These are phyloP conservation scores for Penicillium cinerascens DNA, from an alignment of 495 filamentous ascomycete genomes.

Conservation along the genomic window DNA sequence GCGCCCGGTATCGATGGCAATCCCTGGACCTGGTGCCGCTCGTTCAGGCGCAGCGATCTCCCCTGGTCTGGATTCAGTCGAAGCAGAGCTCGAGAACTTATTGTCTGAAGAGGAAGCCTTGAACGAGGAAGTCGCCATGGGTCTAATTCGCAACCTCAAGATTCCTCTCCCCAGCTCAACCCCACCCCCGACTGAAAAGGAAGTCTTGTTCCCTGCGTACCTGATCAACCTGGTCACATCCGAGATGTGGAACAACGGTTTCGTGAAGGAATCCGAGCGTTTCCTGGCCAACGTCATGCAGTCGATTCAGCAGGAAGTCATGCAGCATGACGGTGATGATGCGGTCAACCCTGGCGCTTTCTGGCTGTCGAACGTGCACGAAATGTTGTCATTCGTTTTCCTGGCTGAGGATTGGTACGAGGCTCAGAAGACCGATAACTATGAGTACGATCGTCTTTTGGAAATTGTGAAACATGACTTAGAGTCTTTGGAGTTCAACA, in stretches of 20 bases:
- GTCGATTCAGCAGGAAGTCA: constrained; percentile 97
- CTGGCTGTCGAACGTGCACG: constrained; percentile 98
- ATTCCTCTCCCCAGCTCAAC: constrained; percentile 81
- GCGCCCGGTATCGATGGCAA: constrained; percentile 90
- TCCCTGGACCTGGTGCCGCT: constrained; percentile 58
- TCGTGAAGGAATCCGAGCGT: constrained; percentile 98
- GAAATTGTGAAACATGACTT: constrained; percentile 99
- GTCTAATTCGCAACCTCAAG: constrained; percentile 92
- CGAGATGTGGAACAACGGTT: constrained; percentile 99
- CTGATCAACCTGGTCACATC: constrained; percentile 98
- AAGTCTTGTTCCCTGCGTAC: constrained; percentile 97
- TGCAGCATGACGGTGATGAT: constrained; percentile 97
- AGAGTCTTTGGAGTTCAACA: constrained; percentile 98
- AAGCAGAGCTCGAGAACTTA: constrained; percentile 87
- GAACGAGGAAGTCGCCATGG: constrained; percentile 94
- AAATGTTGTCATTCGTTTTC: constrained; percentile 99
- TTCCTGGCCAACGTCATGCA: constrained; percentile 99
- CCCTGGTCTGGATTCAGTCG: constrained; percentile 80
- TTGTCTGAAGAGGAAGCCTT: constrained; percentile 92
- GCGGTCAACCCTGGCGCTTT: constrained; percentile 97
- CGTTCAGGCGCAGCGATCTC: constrained; percentile 68
- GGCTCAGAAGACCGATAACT: constrained; percentile 98
- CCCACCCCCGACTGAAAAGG: constrained; percentile 92
- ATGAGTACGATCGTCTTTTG: constrained; percentile 94
- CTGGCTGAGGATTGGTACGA: constrained; percentile 99